These are phyloP conservation scores for Echium plantagineum DNA, from an alignment of 257 asterid genomes.

Conservation along the genomic window DNA sequence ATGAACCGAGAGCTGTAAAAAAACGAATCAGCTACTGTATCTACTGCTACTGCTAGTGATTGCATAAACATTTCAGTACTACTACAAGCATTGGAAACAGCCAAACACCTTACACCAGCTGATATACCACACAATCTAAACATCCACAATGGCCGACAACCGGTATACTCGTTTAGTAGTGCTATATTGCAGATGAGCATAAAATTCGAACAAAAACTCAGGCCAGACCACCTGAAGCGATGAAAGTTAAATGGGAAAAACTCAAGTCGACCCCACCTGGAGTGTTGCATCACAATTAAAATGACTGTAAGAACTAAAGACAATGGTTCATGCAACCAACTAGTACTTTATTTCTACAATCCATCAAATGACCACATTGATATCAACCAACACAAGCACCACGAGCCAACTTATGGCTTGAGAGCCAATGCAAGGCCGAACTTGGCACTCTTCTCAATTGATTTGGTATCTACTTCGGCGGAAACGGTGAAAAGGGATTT, in stretches of 20 bases:
- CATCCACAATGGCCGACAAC: too few relatives aligned
- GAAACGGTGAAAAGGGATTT: conserved; percentile 36
- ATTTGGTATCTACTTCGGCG: conserved; percentile 35
- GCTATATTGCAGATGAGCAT: background rate
- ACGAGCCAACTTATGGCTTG: conserved; percentile 24
- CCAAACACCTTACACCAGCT: too few relatives aligned
- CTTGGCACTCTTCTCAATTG: conserved; percentile 40
- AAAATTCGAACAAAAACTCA: background rate
- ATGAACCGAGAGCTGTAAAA: too few relatives aligned
- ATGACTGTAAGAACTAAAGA: background rate
- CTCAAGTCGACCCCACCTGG: background rate
- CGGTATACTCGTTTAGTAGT: background rate
- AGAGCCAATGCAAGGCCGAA: conserved; percentile 42
- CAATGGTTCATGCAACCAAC: background rate
- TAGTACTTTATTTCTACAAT: conserved; percentile 3
- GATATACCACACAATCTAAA: too few relatives aligned
- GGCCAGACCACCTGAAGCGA: background rate
- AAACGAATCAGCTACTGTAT: too few relatives aligned
- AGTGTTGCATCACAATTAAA: background rate
- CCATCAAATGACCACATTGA: background rate
- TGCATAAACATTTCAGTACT: too few relatives aligned
- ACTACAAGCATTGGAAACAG: too few relatives aligned
- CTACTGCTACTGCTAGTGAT: too few relatives aligned
- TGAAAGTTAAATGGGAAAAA: background rate
- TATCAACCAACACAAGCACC: background rate